phyloP scores from a whole-genome alignment of 208 protist species.

The Trypanosoma boissoni region DNA sequence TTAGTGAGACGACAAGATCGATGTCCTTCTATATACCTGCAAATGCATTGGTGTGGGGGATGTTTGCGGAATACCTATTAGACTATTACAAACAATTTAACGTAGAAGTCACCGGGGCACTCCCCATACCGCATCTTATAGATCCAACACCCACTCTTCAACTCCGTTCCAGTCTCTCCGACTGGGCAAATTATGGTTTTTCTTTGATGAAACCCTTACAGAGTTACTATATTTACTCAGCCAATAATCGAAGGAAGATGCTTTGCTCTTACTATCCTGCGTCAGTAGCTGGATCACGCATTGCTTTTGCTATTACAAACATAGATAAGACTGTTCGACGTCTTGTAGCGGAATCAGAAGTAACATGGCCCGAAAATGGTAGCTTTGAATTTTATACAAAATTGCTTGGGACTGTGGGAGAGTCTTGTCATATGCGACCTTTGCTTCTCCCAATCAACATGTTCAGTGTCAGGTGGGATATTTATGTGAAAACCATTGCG shows the following conservation, averaged over 20 bases:
- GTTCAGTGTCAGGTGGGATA: conserved; percentile 54
- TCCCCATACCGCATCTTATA: conserved; percentile 27
- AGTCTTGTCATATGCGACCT: conserved; percentile 26
- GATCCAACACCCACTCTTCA: conserved; percentile 22
- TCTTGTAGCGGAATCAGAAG: conserved; percentile 29
- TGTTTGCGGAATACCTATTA: conserved; percentile 68
- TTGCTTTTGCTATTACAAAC: conserved; percentile 3
- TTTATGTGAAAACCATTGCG: conserved; percentile 61
- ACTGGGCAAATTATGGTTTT: conserved; percentile 31
- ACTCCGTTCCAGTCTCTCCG: conserved; percentile 15
- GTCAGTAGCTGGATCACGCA: background rate
- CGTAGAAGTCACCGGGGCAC: conserved; percentile 18
- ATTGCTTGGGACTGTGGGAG: conserved; percentile 28
- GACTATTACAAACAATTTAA: conserved; percentile 66
- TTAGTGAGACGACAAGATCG: conserved; percentile 1
- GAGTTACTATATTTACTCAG: conserved; percentile 16
- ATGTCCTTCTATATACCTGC: conserved; percentile 6
- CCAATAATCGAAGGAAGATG: conserved; percentile 11
- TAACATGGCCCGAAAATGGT: background rate
- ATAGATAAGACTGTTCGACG: conserved; percentile 15
- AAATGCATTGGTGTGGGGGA: conserved; percentile 68
- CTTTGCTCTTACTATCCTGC: conserved; percentile 10
- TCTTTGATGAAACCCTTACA: conserved; percentile 26
- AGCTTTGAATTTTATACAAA: conserved; percentile 12
- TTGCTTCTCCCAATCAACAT: conserved; percentile 48